These are phyloP conservation scores for Suillus ampliporus DNA, from an alignment of 768 basidiomycete genomes.

Conservation along the genomic window DNA sequence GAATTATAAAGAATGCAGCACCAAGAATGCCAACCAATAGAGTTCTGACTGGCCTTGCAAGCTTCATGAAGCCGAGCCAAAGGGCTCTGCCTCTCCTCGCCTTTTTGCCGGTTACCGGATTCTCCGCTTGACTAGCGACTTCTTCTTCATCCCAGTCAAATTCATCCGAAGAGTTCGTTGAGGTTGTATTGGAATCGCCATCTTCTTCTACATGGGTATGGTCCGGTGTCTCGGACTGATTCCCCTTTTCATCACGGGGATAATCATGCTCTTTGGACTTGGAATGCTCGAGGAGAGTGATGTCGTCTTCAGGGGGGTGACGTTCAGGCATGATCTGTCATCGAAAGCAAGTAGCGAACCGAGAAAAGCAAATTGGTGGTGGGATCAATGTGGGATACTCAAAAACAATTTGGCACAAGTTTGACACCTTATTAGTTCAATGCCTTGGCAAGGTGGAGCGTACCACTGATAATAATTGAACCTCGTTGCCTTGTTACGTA, in stretches of 20 bases:
- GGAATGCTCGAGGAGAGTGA: constrained; percentile 11
- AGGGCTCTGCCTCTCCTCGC: constrained; percentile 67
- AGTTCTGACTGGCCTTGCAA: constrained; percentile 63
- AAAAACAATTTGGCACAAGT: constrained; percentile 1
- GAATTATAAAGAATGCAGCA: constrained; percentile 67
- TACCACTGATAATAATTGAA: neutral
- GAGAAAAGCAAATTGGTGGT: neutral
- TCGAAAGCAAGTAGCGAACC: constrained; percentile 9
- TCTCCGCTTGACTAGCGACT: constrained; percentile 35
- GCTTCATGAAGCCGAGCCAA: constrained; percentile 70
- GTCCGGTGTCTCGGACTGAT: constrained; percentile 10
- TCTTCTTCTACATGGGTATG: constrained; percentile 17
- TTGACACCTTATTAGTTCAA: constrained; percentile 14
- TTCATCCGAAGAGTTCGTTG: constrained; percentile 68
- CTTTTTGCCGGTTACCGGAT: constrained; percentile 38
- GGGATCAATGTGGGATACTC: neutral
- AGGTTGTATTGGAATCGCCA: constrained; percentile 41
- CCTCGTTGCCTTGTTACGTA: constrained; percentile 7
- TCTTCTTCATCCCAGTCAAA: constrained; percentile 79
- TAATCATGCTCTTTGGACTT: constrained; percentile 16
- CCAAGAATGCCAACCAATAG: constrained; percentile 65
- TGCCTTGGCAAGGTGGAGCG: constrained; percentile 2
- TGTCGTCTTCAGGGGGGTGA: constrained; percentile 15
- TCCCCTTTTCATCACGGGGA: constrained; percentile 20
- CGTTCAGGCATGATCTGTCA: constrained; percentile 23